These are phyloP conservation scores for Colletotrichum tanaceti DNA, from an alignment of 2,329 filamentous ascomycete species.

Conservation along the genomic window DNA sequence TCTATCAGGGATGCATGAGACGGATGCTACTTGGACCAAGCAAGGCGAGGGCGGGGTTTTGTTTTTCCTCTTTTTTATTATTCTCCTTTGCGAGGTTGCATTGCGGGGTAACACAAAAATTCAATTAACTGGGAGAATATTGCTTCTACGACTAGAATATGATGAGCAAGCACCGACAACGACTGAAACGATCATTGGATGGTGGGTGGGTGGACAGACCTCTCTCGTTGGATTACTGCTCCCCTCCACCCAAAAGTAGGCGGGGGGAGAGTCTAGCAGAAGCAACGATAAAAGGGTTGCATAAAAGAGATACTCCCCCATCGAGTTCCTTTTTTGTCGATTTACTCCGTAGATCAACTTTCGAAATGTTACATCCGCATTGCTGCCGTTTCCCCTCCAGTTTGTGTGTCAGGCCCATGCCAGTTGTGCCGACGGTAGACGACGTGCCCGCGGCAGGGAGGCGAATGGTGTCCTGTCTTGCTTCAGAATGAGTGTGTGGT, in stretches of 20 bases:
- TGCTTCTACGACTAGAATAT: slow-evolving; percentile 32
- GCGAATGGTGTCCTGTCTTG: background rate
- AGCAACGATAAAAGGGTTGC: slow-evolving; percentile 20
- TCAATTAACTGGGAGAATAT: slow-evolving; percentile 18
- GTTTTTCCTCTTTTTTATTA: background rate
- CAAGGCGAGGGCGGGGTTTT: slow-evolving; percentile 35
- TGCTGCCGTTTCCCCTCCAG: background rate
- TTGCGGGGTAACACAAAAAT: slow-evolving; percentile 35
- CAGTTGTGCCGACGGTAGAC: slow-evolving; percentile 8
- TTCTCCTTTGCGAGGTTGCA: slow-evolving; percentile 23
- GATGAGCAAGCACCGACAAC: slow-evolving; percentile 17
- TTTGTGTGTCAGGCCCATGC: background rate
- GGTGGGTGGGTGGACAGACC: slow-evolving; percentile 6
- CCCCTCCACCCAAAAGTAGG: background rate
- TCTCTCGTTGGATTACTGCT: background rate
- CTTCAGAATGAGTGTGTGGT: background rate
- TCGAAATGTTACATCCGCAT: slow-evolving; percentile 26
- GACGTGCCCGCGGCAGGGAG: background rate
- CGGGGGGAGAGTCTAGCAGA: slow-evolving; percentile 10
- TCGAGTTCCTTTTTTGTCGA: background rate
- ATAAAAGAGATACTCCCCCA: slow-evolving; percentile 16
- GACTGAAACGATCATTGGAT: slow-evolving; percentile 3
- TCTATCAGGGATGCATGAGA: slow-evolving; percentile 25
- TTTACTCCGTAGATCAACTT: slow-evolving; percentile 3
- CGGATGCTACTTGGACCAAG: slow-evolving; percentile 32